phyloP scores from a whole-genome alignment of 352 stramenopile species.

The Elongisporangium anandrum region DNA sequence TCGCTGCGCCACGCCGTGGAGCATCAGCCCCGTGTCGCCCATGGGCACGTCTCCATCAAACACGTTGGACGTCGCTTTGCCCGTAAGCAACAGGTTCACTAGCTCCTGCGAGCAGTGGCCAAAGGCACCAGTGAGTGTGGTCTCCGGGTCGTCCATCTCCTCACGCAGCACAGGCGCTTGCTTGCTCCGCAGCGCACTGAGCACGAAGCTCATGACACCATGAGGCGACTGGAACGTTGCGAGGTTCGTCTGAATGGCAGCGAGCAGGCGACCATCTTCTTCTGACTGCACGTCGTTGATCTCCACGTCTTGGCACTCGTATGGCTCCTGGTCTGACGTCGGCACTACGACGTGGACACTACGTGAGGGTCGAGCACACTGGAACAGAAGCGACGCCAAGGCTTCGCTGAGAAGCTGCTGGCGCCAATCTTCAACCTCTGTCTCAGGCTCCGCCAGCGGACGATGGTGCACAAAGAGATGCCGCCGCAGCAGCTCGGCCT shows the following conservation, averaged over 20 bases:
- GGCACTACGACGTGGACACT: no score
- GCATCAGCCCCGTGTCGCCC: constrained; percentile 65
- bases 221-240: constrained; percentile 20
- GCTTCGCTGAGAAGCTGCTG: constrained; percentile 17
- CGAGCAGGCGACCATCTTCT: constrained; percentile 2
- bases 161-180: constrained; percentile 27
- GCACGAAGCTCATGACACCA: constrained; percentile 72
- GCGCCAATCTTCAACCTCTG: constrained; percentile 10
- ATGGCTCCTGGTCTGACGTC: no score
- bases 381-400: background rate
- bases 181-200: constrained; percentile 65
- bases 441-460: background rate
- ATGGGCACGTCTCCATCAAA: constrained; percentile 80
- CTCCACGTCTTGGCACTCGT: no score
- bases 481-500: constrained; percentile 62
- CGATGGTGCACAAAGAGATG: constrained; percentile 37
- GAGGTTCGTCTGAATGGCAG: constrained; percentile 11
- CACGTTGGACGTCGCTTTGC: constrained; percentile 73
- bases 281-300: constrained; percentile 1
- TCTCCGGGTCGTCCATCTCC: constrained; percentile 75
- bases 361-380: no score
- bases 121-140: constrained; percentile 59
- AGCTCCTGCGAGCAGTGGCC: constrained; percentile 85
- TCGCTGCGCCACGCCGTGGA: constrained; percentile 51
- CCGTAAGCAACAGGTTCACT: constrained; percentile 81